Evolutionary conservation across 805 yeast genomes (phyloP).

Genomic region (Starmerella bacillaris): DNA sequence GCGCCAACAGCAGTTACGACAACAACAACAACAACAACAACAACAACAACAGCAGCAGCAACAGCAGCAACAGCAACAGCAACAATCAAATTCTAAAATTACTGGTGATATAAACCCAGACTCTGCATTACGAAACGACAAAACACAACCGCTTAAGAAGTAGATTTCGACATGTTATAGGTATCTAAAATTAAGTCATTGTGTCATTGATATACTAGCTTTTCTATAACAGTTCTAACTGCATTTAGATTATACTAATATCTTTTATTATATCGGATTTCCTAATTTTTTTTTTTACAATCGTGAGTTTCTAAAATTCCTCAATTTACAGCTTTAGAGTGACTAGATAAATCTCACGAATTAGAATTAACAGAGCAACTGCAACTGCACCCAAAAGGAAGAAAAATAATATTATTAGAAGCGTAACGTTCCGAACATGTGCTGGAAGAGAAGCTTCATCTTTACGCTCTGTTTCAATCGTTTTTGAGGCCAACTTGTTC

Average conservation of each 20-base stretch:
- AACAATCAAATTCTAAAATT: conserved; percentile 2
- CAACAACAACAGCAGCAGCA: conserved; percentile 3
- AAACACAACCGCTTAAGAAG: too few relatives aligned
- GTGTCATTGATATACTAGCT: too few relatives aligned
- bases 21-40: conserved; percentile 3
- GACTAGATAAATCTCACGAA: conserved; percentile 5
- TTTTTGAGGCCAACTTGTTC: conserved; percentile 13
- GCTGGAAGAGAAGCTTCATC: conserved; percentile 6
- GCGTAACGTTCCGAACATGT: conserved; percentile 6
- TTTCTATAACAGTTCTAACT: too few relatives aligned
- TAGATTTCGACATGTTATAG: too few relatives aligned
- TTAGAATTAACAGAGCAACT: not conserved
- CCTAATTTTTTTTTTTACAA: too few relatives aligned
- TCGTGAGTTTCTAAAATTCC: too few relatives aligned
- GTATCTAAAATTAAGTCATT: too few relatives aligned
- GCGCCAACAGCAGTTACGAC: conserved; percentile 9
- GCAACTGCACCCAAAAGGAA: not conserved
- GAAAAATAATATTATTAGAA: not conserved
- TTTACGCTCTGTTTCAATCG: conserved; percentile 12
- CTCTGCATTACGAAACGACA: too few relatives aligned
- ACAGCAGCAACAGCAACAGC: conserved; percentile 5
- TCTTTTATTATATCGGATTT: too few relatives aligned
- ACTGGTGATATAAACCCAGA: too few relatives aligned
- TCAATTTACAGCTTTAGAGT: too few relatives aligned
- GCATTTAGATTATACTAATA: too few relatives aligned